Evolutionary conservation across 2,329 filamentous ascomycete genomes (phyloP), one percentile per base, ranked within the genome.

Genomic region (Exophiala oligosperma): DNA sequence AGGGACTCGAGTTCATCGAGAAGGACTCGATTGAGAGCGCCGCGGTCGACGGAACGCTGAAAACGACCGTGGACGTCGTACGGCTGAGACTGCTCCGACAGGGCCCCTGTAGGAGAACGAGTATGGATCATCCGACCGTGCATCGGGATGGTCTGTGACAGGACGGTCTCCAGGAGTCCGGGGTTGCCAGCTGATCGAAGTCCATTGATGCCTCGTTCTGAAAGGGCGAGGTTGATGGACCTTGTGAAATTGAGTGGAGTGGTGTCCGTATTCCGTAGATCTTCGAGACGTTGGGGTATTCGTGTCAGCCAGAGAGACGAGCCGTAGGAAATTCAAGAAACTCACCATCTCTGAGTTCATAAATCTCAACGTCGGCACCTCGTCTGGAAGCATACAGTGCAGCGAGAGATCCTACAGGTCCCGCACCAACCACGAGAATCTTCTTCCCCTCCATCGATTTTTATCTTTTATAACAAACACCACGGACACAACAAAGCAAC

Each of bases 161-260:
- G 81, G 32, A 97, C 85, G 66, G 86, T 81, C 11, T 92, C 81
- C 32, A 96, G 78, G 37, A 97, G 81, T 2, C 80, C 81, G 2
- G 84, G 76, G 32, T 86, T 82, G 26, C 85, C 84, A 1, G 90
- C 85, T 66, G 89, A 79, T 52, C 84, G 83, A 75, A 99, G 87
- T 23, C 93, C 90, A 72, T 94, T 90, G 72, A 97, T 92, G 32
- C 94, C 94, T 58, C 94, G 86, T 72, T 97, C 92, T 0, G 94
- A 97, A 0, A 99, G 80, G 23, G 94, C 93, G 55, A 99, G 78
- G 71, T 99, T 99, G 79, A 99, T 99, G n/a, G 94, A 97, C 73
- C 92, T 96, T 60, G 92, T 96, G 71, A 97, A 97, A 74, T 97
- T 97, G 61, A 97, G 81, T 2, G 93, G 92, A 29, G 87, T 86